Base-by-base conservation (phyloP, 441 rosid species). In the Francoa sonchifolia region DNA sequence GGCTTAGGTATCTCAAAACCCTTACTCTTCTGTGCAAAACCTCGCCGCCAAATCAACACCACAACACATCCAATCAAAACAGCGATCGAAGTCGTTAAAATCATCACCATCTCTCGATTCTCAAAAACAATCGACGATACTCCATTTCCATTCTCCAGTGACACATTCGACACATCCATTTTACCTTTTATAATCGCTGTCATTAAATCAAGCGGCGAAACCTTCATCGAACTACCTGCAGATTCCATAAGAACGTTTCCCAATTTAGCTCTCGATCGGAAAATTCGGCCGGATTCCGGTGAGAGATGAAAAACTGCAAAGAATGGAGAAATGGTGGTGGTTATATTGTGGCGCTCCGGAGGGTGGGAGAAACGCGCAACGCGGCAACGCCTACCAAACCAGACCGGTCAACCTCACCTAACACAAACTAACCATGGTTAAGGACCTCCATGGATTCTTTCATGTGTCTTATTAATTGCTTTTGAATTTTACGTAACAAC, bases 131-230 rank as follows among this genome's bases (percentile, higher is more conserved):
- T 39, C 9, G 84, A 39, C n/a, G 75, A 57, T 20, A 84, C 50
- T 52, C 76, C 79, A 15, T 54, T 52, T 2, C 36, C 66, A 1
- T 71, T 67, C 11, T 72, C 76, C 1, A 64, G 2, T 18, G 38
- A 84, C 33, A 61, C 63, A 53, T 79, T 82, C 1, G 81, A 50
- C 0, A 70, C 74, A 67, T 76, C 94, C 50, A 64, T 42, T 5
- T 71, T 75, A 1, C 84, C 84, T 53, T 55, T 76, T 50, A 90
- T 71, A 21, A 90, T 70, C 0, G 96, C 95, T 2, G 90, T 40
- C 83, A 90, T 72, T 13, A 90, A 72, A 66, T 86, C 96, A 33
- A 86, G 53, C 0, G 94, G 87, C 19, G 85, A 86, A n/a, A 66
- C n/a, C n/a, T n/a, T n/a, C n/a, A n/a, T n/a, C n/a, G n/a, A n/a